Evolutionary conservation across 805 yeast genomes (phyloP).

Genomic region (Pachysolen tannophilus): DNA sequence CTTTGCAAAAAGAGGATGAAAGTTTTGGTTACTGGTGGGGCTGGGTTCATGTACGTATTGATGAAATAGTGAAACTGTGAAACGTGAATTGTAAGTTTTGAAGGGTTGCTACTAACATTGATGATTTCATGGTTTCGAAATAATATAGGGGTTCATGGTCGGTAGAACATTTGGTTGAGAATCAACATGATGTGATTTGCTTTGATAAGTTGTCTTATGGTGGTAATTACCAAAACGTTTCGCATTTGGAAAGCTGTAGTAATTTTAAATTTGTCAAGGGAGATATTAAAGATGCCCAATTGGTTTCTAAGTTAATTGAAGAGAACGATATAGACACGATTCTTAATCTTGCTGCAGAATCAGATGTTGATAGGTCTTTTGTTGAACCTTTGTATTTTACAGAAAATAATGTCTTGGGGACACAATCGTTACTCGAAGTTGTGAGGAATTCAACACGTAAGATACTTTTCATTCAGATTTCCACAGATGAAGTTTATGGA

Average conservation of each 20-base stretch:
- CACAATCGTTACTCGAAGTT: slow-evolving; percentile 40
- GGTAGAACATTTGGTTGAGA: too few species aligned
- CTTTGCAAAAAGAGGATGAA: too few species aligned
- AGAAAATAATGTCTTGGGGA: slow-evolving; percentile 35
- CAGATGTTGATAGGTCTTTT: slow-evolving; percentile 47
- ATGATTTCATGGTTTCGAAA: too few species aligned
- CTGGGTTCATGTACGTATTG: too few species aligned
- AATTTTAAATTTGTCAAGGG: slow-evolving; percentile 20
- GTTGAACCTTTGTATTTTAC: slow-evolving; percentile 34
- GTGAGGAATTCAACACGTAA: slow-evolving; percentile 15
- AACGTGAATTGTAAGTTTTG: too few species aligned
- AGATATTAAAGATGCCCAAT: slow-evolving; percentile 26
- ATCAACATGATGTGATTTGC: too few species aligned
- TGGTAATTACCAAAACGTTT: slow-evolving; percentile 23
- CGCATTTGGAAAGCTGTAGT: slow-evolving; percentile 18
- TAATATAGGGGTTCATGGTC: too few species aligned
- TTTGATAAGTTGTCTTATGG: slow-evolving; percentile 42
- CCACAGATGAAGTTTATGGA: slow-evolving; percentile 57
- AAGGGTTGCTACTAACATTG: too few species aligned
- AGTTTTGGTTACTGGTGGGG: too few species aligned
- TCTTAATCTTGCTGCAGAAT: slow-evolving; percentile 48
- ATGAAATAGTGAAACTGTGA: too few species aligned
- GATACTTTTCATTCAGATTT: slow-evolving; percentile 36
- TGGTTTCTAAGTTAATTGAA: slow-evolving; percentile 15
- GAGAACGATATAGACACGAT: slow-evolving; percentile 23